phyloP scores from a whole-genome alignment of 2,329 filamentous ascomycete genomes.

The Aspergillus awamori region DNA sequence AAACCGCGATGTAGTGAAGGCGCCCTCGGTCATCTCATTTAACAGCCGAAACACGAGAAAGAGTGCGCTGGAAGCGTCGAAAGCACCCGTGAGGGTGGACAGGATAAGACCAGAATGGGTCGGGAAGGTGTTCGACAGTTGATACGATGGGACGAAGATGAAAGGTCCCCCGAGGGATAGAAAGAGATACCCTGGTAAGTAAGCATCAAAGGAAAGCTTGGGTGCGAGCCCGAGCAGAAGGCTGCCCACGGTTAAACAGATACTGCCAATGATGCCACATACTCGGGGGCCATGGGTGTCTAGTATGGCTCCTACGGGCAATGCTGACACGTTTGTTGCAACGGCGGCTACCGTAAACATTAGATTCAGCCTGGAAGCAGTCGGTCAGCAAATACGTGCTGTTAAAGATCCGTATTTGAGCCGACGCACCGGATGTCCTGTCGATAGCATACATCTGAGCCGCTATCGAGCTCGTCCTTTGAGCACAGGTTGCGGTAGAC shows the following conservation, averaged over 20 bases:
- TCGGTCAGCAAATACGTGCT: background rate
- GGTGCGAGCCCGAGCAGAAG: constrained; percentile 70
- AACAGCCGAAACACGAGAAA: constrained; percentile 74
- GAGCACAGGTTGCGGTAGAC: constrained; percentile 70
- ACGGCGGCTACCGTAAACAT: constrained; percentile 94
- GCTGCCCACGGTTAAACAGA: constrained; percentile 70
- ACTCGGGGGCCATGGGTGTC: constrained; percentile 80
- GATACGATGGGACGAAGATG: constrained; percentile 80
- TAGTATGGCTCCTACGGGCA: constrained; percentile 82
- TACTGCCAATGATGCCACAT: constrained; percentile 70
- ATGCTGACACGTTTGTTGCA: constrained; percentile 80
- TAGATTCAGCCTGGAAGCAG: constrained; percentile 66
- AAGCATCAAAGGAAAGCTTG: constrained; percentile 70
- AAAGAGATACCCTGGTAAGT: constrained; percentile 73
- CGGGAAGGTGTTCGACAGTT: constrained; percentile 82
- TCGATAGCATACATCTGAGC: constrained; percentile 57
- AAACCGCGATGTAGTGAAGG: constrained; percentile 67
- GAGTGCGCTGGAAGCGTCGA: constrained; percentile 78
- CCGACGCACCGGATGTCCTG: constrained; percentile 56
- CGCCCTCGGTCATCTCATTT: constrained; percentile 61
- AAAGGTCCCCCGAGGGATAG: constrained; percentile 79
- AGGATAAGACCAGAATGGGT: constrained; percentile 76
- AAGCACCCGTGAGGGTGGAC: constrained; percentile 77
- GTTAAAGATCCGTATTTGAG: background rate
- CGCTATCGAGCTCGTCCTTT: constrained; percentile 52